A percentile compares a stretch with the other conserved stretches of the same genome.
Conservation (phyloP, 1,284 basidiomycete genomes). For the Apiotrichum laibachii region DNA sequence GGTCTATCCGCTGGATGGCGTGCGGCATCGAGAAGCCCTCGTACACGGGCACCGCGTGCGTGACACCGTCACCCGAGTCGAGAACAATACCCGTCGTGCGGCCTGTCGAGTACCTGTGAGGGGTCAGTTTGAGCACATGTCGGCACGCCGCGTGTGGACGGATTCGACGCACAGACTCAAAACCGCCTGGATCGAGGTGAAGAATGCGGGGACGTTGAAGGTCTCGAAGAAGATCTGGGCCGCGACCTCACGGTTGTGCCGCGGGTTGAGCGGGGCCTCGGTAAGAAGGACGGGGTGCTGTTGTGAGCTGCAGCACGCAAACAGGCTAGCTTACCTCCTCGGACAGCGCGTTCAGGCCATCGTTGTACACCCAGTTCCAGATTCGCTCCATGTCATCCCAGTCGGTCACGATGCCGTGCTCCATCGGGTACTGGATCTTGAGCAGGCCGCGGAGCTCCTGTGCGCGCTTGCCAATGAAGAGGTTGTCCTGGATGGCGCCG, state of each 20-base stretch:
- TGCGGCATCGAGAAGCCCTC: slow-evolving; percentile 99
- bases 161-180: slow-evolving; percentile 72
- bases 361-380: slow-evolving; percentile 94
- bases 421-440: slow-evolving; percentile 98
- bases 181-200: slow-evolving; percentile 96
- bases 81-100: slow-evolving; percentile 97
- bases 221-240: slow-evolving; percentile 99
- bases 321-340: slow-evolving; percentile 73
- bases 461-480: slow-evolving; percentile 89
- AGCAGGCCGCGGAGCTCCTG: slow-evolving; percentile 90
- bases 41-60: slow-evolving; percentile 97
- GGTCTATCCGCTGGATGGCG: slow-evolving; percentile 90
- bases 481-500: slow-evolving; percentile 62
- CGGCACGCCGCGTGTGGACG: slow-evolving; percentile 2
- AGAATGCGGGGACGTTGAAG: slow-evolving; percentile 97
- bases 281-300: slow-evolving; percentile 95
- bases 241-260: slow-evolving; percentile 88
- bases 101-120: slow-evolving; percentile 92
- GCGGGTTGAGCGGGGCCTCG: slow-evolving; percentile 91
- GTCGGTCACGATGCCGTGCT: slow-evolving; percentile 82
- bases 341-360: slow-evolving; percentile 87
- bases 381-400: slow-evolving; percentile 99
- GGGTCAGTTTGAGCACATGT: not conserved
- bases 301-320: not conserved
- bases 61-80: slow-evolving; percentile 98